Evolutionary conservation across 768 basidiomycete genomes (phyloP).

Genomic region (Suillus clintonianus): DNA sequence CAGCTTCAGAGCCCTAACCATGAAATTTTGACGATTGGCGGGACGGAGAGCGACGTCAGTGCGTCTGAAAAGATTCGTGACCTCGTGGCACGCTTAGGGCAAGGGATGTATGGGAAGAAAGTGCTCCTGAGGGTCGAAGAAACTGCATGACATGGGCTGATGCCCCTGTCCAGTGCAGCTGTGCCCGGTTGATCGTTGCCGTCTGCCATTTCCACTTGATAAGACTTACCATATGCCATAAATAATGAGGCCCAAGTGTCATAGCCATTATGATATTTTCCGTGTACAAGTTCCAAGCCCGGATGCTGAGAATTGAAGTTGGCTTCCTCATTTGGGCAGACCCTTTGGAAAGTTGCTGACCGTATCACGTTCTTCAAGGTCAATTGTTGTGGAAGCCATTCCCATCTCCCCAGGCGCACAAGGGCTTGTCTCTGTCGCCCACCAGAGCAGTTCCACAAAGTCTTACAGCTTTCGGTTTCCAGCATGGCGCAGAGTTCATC

Average conservation of each 20-base stretch:
- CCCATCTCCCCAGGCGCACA: constrained; percentile 10
- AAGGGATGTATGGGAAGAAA: constrained; percentile 51
- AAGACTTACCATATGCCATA: background rate
- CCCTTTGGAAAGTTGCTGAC: constrained; percentile 18
- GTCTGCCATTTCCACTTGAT: background rate
- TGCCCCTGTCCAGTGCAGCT: background rate
- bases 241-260: background rate
- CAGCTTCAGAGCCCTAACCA: constrained; percentile 72
- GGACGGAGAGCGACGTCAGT: constrained; percentile 38
- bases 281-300: background rate
- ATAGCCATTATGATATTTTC: background rate
- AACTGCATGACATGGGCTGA: constrained; percentile 5
- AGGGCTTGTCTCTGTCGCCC: constrained; percentile 12
- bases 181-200: background rate
- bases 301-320: background rate
- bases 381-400: constrained; percentile 31
- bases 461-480: constrained; percentile 8
- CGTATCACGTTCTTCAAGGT: constrained; percentile 18
- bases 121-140: constrained; percentile 44
- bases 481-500: constrained; percentile 32
- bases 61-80: constrained; percentile 35
- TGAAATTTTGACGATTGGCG: constrained; percentile 59
- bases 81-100: constrained; percentile 33
- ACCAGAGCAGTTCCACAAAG: constrained; percentile 3
- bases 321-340: constrained; percentile 30